Evolutionary conservation across 1,284 basidiomycete genomes (phyloP), one percentile per base, ranked within the genome.

Genomic region (Cryptococcus sp.): DNA sequence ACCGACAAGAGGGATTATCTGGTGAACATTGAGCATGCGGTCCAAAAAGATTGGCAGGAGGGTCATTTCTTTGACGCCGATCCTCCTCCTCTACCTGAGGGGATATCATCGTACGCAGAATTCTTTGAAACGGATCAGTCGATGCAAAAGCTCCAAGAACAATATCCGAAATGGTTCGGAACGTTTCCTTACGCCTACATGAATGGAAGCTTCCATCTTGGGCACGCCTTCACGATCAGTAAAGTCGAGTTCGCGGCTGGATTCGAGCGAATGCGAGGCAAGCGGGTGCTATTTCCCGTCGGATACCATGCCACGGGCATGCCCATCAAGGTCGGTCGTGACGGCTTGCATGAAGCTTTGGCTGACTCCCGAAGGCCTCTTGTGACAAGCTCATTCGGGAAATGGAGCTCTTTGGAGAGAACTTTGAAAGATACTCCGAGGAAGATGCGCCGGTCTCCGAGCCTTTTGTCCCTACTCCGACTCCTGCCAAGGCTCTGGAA

Each of bases 221-320:
- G 96, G 40, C 96, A 99, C 77, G 94, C 89, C 0, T 99, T 99
- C 77, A 94, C 93, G 40, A 90, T 98, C 75, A 93, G 91, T 56
- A 99, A 99, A 79, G 87, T 98, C 73, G 96, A 99, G 75, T 99
- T 98, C 67, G 85, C 87, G 1, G 87, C 93, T 39, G 96, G 96
- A 21, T 98, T 89, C 75, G 87, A 99, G 77, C 81, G 94, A 48
- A 88, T 99, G 88, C 76, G 91, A 61, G 96, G 96, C 50, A 96
- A 96, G 79, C 83, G 89, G 34, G 91, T 89, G 31, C 78, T 99
- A 61, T 98, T 98, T 78, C 96, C 92, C 46, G 85, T 97, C 70
- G 94, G 90, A 51, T 87, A 97, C 77, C 96, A 99, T 78, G 89
- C 87, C 63, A 98, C 94, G 7, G 94, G 94, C 48, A 90, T 98